Percentiles rank a stretch among this genome's conserved stretches.
phyloP scores from a whole-genome alignment of 2,329 filamentous ascomycete genomes.

The Eurotiales sp. region DNA sequence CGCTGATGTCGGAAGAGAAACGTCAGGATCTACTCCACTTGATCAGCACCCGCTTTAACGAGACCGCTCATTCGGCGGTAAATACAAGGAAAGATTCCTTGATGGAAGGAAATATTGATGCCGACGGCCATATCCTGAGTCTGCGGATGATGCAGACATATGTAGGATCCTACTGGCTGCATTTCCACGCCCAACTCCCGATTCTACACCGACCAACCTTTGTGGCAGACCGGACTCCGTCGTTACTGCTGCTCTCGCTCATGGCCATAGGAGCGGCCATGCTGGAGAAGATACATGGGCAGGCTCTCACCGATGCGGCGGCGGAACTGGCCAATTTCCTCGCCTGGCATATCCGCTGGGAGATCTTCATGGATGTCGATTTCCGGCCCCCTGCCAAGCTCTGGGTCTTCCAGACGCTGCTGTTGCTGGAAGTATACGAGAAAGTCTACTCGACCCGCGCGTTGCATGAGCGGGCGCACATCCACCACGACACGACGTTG shows the following conservation, averaged over 20 bases:
- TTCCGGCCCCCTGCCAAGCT: slow-evolving; percentile 90
- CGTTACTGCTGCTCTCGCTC: slow-evolving; percentile 78
- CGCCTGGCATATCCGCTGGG: slow-evolving; percentile 90
- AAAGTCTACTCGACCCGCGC: slow-evolving; percentile 96
- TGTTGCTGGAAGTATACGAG: slow-evolving; percentile 89
- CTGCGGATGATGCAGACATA: slow-evolving; percentile 95
- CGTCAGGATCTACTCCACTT: slow-evolving; percentile 77
- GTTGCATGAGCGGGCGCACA: slow-evolving; percentile 89
- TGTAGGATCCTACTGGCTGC: slow-evolving; percentile 87
- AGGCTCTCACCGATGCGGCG: slow-evolving; percentile 69
- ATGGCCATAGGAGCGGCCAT: slow-evolving; percentile 91
- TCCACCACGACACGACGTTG: slow-evolving; percentile 92
- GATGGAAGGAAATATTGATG: slow-evolving; percentile 70
- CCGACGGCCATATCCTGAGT: slow-evolving; percentile 64
- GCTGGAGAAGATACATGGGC: slow-evolving; percentile 75
- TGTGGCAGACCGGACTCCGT: slow-evolving; percentile 78
- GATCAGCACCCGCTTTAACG: slow-evolving; percentile 76
- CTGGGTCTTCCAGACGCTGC: slow-evolving; percentile 89
- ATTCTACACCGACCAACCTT: slow-evolving; percentile 95
- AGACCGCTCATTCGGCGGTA: slow-evolving; percentile 69
- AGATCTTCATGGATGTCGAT: slow-evolving; percentile 86
- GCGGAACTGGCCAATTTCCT: slow-evolving; percentile 83
- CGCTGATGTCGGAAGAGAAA: slow-evolving; percentile 81
- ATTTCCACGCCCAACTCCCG: slow-evolving; percentile 90
- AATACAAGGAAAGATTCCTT: slow-evolving; percentile 73